phyloP scores from a whole-genome alignment of 371 early-diverging fungal species.

The Mortierella sp. region DNA sequence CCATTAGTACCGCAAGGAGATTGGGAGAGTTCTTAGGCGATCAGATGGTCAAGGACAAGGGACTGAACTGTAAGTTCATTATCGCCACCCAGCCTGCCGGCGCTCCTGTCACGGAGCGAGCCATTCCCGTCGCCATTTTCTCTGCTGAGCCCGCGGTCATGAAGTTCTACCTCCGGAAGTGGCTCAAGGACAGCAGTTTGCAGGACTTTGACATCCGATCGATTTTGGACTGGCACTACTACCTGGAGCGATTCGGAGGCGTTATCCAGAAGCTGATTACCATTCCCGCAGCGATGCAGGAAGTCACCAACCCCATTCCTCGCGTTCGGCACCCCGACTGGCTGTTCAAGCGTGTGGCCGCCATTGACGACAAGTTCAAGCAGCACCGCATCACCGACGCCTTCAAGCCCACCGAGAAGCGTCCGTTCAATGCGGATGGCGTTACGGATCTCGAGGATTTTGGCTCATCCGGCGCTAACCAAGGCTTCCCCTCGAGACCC shows the following conservation, averaged over 20 bases:
- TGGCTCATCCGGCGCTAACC: conserved; percentile 34
- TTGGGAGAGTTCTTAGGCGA: conserved; percentile 99
- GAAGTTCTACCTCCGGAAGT: conserved; percentile 92
- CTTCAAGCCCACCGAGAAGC: conserved; percentile 67
- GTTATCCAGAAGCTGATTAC: conserved; percentile 98
- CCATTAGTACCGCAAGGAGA: conserved; percentile 96
- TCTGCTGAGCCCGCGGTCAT: conserved; percentile 85
- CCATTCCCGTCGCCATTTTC: conserved; percentile 98
- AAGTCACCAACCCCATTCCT: conserved; percentile 94
- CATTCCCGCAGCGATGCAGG: conserved; percentile 99
- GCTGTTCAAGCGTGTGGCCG: conserved; percentile 86
- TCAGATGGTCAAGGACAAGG: conserved; percentile 98
- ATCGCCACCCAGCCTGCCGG: conserved; percentile 92
- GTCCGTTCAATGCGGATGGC: conserved; percentile 23
- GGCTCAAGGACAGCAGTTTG: conserved; percentile 88
- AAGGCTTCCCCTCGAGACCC: conserved; percentile 16
- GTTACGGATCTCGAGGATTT: conserved; percentile 76
- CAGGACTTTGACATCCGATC: conserved; percentile 87
- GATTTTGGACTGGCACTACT: conserved; percentile 99
- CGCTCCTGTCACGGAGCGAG: conserved; percentile 95
- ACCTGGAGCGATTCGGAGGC: conserved; percentile 95
- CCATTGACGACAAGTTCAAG: conserved; percentile 79
- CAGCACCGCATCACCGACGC: conserved; percentile 92
- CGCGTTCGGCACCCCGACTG: conserved; percentile 96
- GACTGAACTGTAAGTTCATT: conserved; percentile 97